A percentile compares a stretch with the other conserved stretches of the same genome.
Conservation (phyloP, 1,284 basidiomycete species). For the Fomitopsis pinicola region DNA sequence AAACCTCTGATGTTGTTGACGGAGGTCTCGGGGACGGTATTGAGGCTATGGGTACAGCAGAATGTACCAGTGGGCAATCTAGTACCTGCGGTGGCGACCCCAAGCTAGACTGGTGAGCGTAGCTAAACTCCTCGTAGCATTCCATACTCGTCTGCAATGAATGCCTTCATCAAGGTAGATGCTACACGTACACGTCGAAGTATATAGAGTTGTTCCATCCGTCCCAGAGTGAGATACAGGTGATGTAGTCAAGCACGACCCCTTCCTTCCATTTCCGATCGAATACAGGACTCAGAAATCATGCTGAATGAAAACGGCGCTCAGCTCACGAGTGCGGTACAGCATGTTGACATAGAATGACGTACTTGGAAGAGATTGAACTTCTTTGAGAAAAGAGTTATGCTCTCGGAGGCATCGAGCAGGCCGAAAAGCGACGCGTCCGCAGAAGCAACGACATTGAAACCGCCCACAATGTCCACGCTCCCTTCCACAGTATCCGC, state of each 20-base stretch:
- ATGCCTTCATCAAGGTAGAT: too few relatives aligned
- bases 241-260: background rate
- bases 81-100: conserved; percentile 7
- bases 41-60: conserved; percentile 32
- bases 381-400: conserved; percentile 4
- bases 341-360: background rate
- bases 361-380: conserved; percentile 3
- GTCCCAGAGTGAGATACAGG: background rate
- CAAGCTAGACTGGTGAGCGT: conserved; percentile 14
- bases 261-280: background rate
- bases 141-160: too few relatives aligned
- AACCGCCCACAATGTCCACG: conserved; percentile 1
- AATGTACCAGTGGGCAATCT: background rate
- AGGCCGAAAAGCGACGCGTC: background rate
- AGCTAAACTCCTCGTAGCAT: too few relatives aligned
- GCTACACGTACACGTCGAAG: too few relatives aligned
- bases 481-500: background rate
- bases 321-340: background rate
- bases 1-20: conserved; percentile 43
- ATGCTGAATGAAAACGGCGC: background rate
- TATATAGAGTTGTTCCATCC: too few relatives aligned
- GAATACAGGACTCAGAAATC: background rate
- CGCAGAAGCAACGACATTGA: conserved; percentile 2
- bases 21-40: conserved; percentile 35
- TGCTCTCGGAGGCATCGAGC: background rate